Percentiles rank a stretch among this genome's conserved stretches.
These are phyloP conservation scores for Lichtheimia ramosa DNA, from an alignment of 371 early-diverging fungal species.

Conservation along the genomic window DNA sequence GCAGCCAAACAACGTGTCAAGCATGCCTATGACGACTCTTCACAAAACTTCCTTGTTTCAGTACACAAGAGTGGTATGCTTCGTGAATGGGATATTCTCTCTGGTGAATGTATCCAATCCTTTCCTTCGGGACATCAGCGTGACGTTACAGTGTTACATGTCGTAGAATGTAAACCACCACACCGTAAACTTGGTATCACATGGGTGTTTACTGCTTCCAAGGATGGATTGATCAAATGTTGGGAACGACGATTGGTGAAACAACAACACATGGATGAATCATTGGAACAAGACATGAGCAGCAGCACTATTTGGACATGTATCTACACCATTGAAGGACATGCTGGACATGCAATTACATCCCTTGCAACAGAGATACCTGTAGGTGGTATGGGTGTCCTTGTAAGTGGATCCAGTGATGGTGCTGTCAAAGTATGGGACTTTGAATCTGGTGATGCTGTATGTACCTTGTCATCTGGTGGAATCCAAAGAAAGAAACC, in stretches of 20 bases:
- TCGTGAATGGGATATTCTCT: slow-evolving; percentile 36
- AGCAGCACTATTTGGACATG: slow-evolving; percentile 23
- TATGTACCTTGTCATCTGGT: slow-evolving; percentile 32
- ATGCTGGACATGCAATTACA: slow-evolving; percentile 22
- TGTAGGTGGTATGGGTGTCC: slow-evolving; percentile 28
- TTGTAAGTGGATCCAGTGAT: slow-evolving; percentile 79
- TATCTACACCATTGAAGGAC: slow-evolving; percentile 25
- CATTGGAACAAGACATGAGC: slow-evolving; percentile 2
- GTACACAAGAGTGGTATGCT: slow-evolving; percentile 35
- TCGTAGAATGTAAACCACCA: slow-evolving; percentile 22
- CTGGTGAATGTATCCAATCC: slow-evolving; percentile 34
- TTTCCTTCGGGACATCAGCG: slow-evolving; percentile 21
- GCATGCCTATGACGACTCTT: slow-evolving; percentile 8
- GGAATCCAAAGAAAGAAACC: slow-evolving; percentile 10
- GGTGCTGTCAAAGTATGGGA: slow-evolving; percentile 80
- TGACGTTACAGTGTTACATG: slow-evolving; percentile 23
- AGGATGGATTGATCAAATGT: slow-evolving; percentile 35
- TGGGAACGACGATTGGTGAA: slow-evolving; percentile 30
- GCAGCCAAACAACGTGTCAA: slow-evolving; percentile 19
- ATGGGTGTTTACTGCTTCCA: slow-evolving; percentile 32
- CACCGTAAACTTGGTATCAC: slow-evolving; percentile 23
- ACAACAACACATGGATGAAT: background rate
- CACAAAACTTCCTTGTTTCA: slow-evolving; percentile 30
- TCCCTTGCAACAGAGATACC: slow-evolving; percentile 26
- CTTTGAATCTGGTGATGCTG: slow-evolving; percentile 61